Base-by-base conservation (phyloP, 345 rosid genomes). In the Eucalyptus viminalis region DNA sequence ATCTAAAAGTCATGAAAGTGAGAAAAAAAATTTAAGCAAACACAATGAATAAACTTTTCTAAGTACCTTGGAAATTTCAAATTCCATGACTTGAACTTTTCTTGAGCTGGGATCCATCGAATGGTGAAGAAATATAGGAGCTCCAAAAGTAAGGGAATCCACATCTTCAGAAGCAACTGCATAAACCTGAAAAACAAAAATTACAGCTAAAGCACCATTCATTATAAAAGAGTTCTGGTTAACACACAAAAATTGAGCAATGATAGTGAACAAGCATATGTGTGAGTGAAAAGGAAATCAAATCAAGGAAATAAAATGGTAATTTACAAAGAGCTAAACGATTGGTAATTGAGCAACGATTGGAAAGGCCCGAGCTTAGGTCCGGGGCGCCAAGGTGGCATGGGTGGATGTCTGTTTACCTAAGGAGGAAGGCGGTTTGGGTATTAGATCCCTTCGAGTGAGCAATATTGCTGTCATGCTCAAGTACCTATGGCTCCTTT, bases 161-260 rank as follows among this genome's bases (percentile, higher is more conserved):
- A 97, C 95, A 89, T 97, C 99, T 93, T 97, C 99, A 86, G 99
- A 97, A 91, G 99, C 98, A 89, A 97, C 98, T 49, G 95, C 99
- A 89, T 97, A 97, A 90, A 95, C 99, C 99, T 97, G 90, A 90
- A 90, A 89, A 67, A 12, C 15, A 51, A 34, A 15, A 12, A 50
- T 51, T 24, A 72, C 25, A 49, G 24, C 80, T 88, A 40, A 49
- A 51, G 56, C 49, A 65, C 27, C 43, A 87, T 80, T 69, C 44
- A 34, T 9, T 6, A 9, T 19, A 69, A 12, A 34, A 9, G 24
- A 16, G 10, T 69, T 69, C 43, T 31, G 80, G 44, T 17, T 9
- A 34, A 2, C 24, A 17, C 43, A 17, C 24, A 34, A 69, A 6
- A 69, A 69, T 69, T 17, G 11, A 34, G 80, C 80, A 69, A 34